These are phyloP conservation scores for Macrotyloma uniflorum DNA, from an alignment of 306 rosid genomes.

Conservation along the genomic window DNA sequence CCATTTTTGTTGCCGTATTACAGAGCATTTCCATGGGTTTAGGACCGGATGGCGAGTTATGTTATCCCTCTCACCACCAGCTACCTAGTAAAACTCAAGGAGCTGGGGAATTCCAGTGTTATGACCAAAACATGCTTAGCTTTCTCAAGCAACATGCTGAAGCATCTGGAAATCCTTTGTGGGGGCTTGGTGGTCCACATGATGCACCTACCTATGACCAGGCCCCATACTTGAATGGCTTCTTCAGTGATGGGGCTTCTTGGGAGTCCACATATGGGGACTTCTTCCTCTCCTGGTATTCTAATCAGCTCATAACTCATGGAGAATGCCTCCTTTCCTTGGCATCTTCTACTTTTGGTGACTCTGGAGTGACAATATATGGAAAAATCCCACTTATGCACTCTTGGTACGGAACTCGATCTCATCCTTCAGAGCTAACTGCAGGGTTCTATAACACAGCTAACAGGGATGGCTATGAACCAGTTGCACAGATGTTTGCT, in stretches of 20 bases:
- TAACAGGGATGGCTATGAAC: slow-evolving; percentile 65
- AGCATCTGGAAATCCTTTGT: slow-evolving; percentile 69
- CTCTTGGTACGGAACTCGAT: slow-evolving; percentile 76
- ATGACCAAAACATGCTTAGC: slow-evolving; percentile 78
- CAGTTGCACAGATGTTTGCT: slow-evolving; percentile 67
- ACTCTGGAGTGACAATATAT: slow-evolving; percentile 47
- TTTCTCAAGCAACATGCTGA: slow-evolving; percentile 78
- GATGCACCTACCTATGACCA: slow-evolving; percentile 71
- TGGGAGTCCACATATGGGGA: slow-evolving; percentile 86
- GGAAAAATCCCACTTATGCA: slow-evolving; percentile 78
- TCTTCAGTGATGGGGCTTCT: slow-evolving; percentile 80
- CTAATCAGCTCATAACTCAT: slow-evolving; percentile 72
- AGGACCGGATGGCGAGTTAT: slow-evolving; percentile 91
- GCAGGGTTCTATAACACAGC: slow-evolving; percentile 86
- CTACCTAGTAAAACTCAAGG: slow-evolving; percentile 44
- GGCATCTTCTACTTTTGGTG: slow-evolving; percentile 61
- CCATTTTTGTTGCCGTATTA: slow-evolving; percentile 34
- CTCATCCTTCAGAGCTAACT: slow-evolving; percentile 81
- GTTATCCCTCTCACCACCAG: slow-evolving; percentile 78
- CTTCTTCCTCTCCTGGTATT: slow-evolving; percentile 97
- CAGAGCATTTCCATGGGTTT: slow-evolving; percentile 91
- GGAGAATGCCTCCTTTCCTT: slow-evolving; percentile 70
- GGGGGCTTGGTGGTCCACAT: slow-evolving; percentile 99
- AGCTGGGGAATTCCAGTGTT: slow-evolving; percentile 92
- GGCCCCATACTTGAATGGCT: slow-evolving; percentile 49